Percentiles rank a stretch among this genome's conserved stretches.
Conservation (phyloP, 2,329 filamentous ascomycete genomes). For the Knufia petricola region DNA sequence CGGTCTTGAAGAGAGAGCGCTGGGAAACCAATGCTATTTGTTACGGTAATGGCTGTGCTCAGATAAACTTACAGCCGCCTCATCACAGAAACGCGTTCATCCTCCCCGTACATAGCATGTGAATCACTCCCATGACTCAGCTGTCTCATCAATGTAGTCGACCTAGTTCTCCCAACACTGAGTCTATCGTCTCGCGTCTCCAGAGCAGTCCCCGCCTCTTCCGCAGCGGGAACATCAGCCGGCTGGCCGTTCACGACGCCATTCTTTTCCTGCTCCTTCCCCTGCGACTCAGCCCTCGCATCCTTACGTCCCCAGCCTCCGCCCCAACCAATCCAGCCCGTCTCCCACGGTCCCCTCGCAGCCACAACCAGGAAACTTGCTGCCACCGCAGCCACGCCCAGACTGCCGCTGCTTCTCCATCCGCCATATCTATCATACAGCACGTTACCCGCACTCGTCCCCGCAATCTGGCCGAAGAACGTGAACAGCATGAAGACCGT, state of each 20-base stretch:
- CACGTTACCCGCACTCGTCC: constrained; percentile 51
- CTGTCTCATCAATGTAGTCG: background rate
- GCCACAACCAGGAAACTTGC: constrained; percentile 32
- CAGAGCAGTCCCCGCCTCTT: background rate
- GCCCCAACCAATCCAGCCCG: constrained; percentile 51
- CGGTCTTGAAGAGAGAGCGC: no score
- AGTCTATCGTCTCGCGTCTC: background rate
- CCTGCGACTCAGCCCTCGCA: constrained; percentile 26
- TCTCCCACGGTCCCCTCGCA: constrained; percentile 47
- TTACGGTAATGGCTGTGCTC: no score
- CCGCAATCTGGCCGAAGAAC: constrained; percentile 66
- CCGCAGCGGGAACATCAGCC: background rate
- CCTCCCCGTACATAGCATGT: background rate
- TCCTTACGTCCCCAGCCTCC: constrained; percentile 41
- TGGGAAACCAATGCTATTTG: no score
- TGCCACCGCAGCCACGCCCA: constrained; percentile 46
- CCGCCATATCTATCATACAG: constrained; percentile 49
- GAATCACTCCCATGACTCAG: constrained; percentile 2
- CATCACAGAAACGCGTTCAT: no score
- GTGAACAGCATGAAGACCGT: constrained; percentile 71
- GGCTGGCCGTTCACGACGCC: background rate
- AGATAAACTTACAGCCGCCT: no score
- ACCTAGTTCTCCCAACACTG: background rate
- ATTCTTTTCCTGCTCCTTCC: background rate
- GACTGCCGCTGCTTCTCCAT: constrained; percentile 50